Evolutionary conservation across 2,329 filamentous ascomycete genomes (phyloP).

Genomic region (Stromatinia cepivora): DNA sequence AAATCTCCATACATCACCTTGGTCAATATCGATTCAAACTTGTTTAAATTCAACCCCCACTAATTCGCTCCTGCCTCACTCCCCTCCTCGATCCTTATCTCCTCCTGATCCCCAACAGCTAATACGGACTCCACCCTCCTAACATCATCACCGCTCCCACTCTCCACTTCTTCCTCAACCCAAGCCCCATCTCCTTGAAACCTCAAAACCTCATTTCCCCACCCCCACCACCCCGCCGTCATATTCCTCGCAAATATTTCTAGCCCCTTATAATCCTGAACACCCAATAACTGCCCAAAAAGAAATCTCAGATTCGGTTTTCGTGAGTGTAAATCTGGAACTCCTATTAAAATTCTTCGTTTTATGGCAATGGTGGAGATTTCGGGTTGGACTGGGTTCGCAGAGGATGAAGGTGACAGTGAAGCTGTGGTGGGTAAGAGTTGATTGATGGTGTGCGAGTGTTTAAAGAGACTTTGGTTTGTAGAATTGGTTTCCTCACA

Average conservation of each 20-base stretch:
- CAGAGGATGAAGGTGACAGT: neutral
- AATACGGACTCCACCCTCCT: neutral
- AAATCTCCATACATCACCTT: neutral
- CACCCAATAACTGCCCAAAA: slow-evolving; percentile 56
- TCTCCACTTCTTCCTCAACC: neutral
- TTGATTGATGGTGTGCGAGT: neutral
- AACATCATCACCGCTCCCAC: neutral
- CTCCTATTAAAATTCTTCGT: slow-evolving; percentile 58
- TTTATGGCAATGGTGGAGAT: neutral
- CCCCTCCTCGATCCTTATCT: neutral
- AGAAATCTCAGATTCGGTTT: slow-evolving; percentile 70
- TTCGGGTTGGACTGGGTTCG: neutral
- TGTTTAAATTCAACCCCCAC: neutral
- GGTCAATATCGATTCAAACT: neutral
- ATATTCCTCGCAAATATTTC: slow-evolving; percentile 77
- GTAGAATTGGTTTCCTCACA: neutral
- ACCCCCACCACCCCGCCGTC: slow-evolving; percentile 75
- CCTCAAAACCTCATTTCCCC: slow-evolving; percentile 72
- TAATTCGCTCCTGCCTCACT: neutral
- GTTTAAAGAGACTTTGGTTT: neutral
- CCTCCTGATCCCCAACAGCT: neutral
- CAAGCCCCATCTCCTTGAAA: slow-evolving; percentile 62
- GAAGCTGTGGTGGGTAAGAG: too few relatives aligned
- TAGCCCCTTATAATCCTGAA: slow-evolving; percentile 55
- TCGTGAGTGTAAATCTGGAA: slow-evolving; percentile 75